A percentile compares a stretch with the other conserved stretches of the same genome.
These are phyloP conservation scores for Eucalyptus erythrocorys DNA, from an alignment of 345 rosid species.

Conservation along the genomic window DNA sequence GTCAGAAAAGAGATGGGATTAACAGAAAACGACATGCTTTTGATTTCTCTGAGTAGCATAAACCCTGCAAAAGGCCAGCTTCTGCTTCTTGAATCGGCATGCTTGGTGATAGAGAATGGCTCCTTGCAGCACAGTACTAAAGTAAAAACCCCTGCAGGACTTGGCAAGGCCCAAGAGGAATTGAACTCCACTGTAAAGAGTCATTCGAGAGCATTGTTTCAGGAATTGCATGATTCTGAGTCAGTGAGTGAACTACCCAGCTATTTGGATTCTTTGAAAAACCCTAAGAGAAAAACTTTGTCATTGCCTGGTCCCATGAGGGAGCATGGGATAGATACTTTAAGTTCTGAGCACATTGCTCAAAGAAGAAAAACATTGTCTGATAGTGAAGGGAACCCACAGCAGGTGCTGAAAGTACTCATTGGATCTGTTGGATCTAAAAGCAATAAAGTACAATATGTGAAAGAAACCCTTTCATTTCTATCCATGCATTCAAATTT, in stretches of 20 bases:
- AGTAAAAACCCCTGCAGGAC: conserved; percentile 15
- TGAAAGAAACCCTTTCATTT: conserved; percentile 56
- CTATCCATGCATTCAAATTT: conserved; percentile 52
- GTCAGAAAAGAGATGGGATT: conserved; percentile 77
- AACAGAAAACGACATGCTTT: conserved; percentile 67
- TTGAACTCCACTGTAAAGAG: conserved; percentile 29
- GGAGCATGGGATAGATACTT: background rate
- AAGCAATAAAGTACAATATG: conserved; percentile 82
- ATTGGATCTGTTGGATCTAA: conserved; percentile 97
- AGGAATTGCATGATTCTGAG: conserved; percentile 7
- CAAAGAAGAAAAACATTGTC: conserved; percentile 10
- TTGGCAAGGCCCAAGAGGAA: conserved; percentile 3
- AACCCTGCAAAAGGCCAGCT: conserved; percentile 91
- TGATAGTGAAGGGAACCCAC: conserved; percentile 8
- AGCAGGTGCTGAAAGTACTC: conserved; percentile 56
- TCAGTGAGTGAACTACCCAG: conserved; percentile 1
- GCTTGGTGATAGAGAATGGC: conserved; percentile 27
- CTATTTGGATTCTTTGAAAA: background rate
- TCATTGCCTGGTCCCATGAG: background rate
- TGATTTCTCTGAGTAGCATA: conserved; percentile 89
- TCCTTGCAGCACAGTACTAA: conserved; percentile 15
- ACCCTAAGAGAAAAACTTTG: conserved; percentile 4
- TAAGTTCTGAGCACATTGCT: background rate
- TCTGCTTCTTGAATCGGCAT: conserved; percentile 65
- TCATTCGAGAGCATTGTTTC: conserved; percentile 60